Evolutionary conservation across 176 grass and related monocot species (phyloP).

Genomic region (Oryza meyeriana): DNA sequence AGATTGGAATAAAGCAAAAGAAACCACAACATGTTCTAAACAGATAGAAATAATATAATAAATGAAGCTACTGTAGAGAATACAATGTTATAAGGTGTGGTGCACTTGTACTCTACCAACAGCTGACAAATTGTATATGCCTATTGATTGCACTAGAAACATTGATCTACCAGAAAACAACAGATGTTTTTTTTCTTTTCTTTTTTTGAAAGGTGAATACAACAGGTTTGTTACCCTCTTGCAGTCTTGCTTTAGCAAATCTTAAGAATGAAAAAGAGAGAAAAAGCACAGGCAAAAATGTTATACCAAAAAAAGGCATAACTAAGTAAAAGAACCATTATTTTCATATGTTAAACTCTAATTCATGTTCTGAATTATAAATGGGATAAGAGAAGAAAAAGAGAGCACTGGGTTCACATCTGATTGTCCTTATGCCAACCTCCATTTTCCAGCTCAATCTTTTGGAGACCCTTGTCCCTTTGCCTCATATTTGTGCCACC

Average conservation of each 20-base stretch:
- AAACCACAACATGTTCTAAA: not conserved
- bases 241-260: conserved; percentile 26
- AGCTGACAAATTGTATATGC: conserved; percentile 11
- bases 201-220: not conserved
- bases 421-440: conserved; percentile 42
- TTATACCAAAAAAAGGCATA: not conserved
- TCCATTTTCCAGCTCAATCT: conserved; percentile 62
- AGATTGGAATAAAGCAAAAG: not conserved
- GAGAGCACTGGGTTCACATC: conserved; percentile 32
- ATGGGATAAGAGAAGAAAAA: conserved; percentile 1
- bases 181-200: not conserved
- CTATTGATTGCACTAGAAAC: conserved; percentile 22
- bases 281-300: not conserved
- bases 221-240: not conserved
- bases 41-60: not conserved
- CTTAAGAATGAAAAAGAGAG: conserved; percentile 19
- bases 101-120: conserved; percentile 19
- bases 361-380: not conserved
- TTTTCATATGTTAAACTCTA: not conserved
- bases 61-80: conserved; percentile 10
- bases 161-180: not conserved
- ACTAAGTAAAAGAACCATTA: not conserved
- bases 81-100: conserved; percentile 5
- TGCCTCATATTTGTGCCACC: conserved; percentile 37
- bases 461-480: conserved; percentile 38